Evolutionary conservation across 306 rosid species (phyloP).

Genomic region (Vigna reflexopilosa): DNA sequence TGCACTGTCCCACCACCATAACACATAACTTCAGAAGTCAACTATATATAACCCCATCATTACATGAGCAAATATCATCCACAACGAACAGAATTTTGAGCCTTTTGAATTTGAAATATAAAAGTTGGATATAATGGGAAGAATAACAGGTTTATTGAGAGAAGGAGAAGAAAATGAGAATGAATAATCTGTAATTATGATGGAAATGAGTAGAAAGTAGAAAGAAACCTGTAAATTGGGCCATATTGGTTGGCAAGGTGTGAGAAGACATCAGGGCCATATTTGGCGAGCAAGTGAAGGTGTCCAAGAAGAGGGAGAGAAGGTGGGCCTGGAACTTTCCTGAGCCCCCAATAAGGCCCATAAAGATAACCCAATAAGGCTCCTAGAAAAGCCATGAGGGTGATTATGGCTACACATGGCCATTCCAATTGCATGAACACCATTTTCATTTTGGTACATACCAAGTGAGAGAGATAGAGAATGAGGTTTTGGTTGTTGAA

Average conservation of each 20-base stretch:
- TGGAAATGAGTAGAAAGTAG: neutral
- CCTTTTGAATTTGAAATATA: neutral
- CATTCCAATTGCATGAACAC: constrained; percentile 45
- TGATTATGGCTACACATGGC: constrained; percentile 47
- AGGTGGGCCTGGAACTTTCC: constrained; percentile 91
- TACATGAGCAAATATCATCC: neutral
- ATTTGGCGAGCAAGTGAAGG: constrained; percentile 85
- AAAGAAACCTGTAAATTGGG: constrained; percentile 88
- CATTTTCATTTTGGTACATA: neutral
- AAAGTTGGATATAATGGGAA: neutral
- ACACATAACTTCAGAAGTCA: neutral
- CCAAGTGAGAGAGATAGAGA: neutral
- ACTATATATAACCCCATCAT: constrained; percentile 27
- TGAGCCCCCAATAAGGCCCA: constrained; percentile 79
- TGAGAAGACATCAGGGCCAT: constrained; percentile 93
- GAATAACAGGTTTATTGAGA: constrained; percentile 9
- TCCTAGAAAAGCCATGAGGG: constrained; percentile 49
- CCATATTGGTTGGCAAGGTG: constrained; percentile 85
- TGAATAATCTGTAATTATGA: too few relatives aligned
- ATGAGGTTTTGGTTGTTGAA: constrained; percentile 24
- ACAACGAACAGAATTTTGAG: neutral
- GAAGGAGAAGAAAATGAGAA: neutral
- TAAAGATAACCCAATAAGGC: constrained; percentile 66
- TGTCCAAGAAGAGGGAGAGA: constrained; percentile 81
- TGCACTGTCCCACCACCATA: constrained; percentile 33